Evolutionary conservation across 371 early-diverging fungal genomes (phyloP).

Genomic region (Circinella minor): DNA sequence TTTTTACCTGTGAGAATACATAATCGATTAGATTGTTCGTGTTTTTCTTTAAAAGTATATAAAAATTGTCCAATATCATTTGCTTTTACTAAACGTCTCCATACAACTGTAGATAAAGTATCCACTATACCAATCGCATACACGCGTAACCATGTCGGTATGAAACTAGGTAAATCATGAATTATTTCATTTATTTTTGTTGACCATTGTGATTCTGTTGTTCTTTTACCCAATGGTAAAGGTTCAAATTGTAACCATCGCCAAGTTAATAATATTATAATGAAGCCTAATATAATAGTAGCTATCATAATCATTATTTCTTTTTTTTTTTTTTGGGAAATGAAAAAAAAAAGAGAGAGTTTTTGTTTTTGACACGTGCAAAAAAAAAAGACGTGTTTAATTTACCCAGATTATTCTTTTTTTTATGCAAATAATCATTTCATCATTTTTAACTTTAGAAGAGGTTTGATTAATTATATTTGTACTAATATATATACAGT

Average conservation of each 20-base stretch:
- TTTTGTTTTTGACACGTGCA: too few relatives aligned
- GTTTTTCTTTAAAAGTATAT: neutral
- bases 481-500: too few relatives aligned
- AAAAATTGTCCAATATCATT: neutral
- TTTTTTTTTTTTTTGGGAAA: too few relatives aligned
- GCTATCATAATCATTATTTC: too few relatives aligned
- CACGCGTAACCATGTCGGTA: conserved; percentile 24
- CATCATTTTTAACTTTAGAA: too few relatives aligned
- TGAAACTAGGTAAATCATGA: neutral
- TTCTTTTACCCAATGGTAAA: neutral
- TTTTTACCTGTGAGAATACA: conserved; percentile 36
- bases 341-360: too few relatives aligned
- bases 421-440: too few relatives aligned
- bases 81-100: conserved; percentile 23
- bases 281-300: neutral
- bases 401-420: too few relatives aligned
- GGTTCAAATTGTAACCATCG: conserved; percentile 1
- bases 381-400: too few relatives aligned
- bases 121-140: conserved; percentile 42
- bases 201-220: neutral
- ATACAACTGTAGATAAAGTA: conserved; percentile 31
- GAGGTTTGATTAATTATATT: too few relatives aligned
- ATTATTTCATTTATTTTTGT: neutral
- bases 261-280: neutral
- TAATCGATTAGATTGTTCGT: neutral